Evolutionary conservation across 2,329 filamentous ascomycete species (phyloP), one percentile per base, ranked within the genome.

Genomic region (Diaporthe sp.): DNA sequence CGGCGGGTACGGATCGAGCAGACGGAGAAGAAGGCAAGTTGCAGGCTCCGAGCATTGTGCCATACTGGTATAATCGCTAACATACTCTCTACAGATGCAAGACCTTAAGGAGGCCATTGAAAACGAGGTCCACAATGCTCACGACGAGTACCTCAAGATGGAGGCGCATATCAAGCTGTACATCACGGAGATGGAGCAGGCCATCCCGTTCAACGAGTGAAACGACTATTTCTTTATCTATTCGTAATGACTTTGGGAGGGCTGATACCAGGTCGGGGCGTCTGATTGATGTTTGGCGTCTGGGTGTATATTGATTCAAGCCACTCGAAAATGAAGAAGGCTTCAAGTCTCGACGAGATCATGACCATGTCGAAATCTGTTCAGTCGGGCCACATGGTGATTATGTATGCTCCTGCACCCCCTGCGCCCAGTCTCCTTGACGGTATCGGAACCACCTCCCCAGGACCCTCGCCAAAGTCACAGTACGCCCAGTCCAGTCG

Each of bases 181-280:
- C 87, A 97, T 99, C 81, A 97, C 94, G 6, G 97, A 99, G 88
- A 98, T 99, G 96, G 97, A 98, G 85, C 96, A 98, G 85, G 93
- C 92, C 73, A 91, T 97, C 78, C 87, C 78, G 81, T 71, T 64
- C 5, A 22, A 54, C 22, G 75, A 74, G 25, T 67, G 58, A 73
- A 61, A 28, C 9, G 38, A 60, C 35, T 50, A 61, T 66, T 67
- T 71, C 22, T 75, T 72, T 73, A 82, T 77, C 81, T 78, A 76
- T 76, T 80, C 58, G 82, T 77, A 80, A 78, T 78, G 75, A 73
- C 69, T 64, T 60, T 54, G 55, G 50, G 73, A 30, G 61, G 52
- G 55, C 64, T 77, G 78, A 76, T 75, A 74, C 70, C 74, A 75
- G 64, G 75, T 66, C 35, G 70, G 30, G 73, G 75, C 52, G 75